Percentiles rank a stretch among this genome's conserved stretches.
Evolutionary conservation across 2,329 filamentous ascomycete genomes (phyloP).

Genomic region (Botrytis hyacinthi): DNA sequence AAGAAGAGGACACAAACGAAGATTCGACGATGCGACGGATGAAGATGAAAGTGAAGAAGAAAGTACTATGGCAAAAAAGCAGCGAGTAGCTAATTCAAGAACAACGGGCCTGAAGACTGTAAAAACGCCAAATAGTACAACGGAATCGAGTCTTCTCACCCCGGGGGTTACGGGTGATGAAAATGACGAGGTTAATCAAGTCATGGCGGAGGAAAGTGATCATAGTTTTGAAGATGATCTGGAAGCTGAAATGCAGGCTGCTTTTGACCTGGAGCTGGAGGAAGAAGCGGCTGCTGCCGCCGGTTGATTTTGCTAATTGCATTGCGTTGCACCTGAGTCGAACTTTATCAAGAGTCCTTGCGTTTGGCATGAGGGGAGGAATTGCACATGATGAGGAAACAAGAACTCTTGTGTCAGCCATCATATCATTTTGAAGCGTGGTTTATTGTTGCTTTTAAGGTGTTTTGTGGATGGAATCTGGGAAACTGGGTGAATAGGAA

Average conservation of each 20-base stretch:
- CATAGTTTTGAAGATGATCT: slow-evolving; percentile 44
- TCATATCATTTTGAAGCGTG: neutral
- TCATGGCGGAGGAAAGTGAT: slow-evolving; percentile 38
- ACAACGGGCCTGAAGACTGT: slow-evolving; percentile 49
- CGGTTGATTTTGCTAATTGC: neutral
- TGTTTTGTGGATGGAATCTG: neutral
- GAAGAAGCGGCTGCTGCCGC: neutral
- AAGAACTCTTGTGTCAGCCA: neutral
- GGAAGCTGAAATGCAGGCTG: slow-evolving; percentile 53
- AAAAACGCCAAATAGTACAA: slow-evolving; percentile 43
- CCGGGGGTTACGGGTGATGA: slow-evolving; percentile 45
- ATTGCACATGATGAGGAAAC: neutral
- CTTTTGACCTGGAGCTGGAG: slow-evolving; percentile 41
- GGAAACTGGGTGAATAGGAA: neutral
- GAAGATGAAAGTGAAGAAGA: slow-evolving; percentile 51
- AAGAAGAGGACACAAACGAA: slow-evolving; percentile 35
- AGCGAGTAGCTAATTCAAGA: slow-evolving; percentile 48
- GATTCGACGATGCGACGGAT: slow-evolving; percentile 39
- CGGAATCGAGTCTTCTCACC: slow-evolving; percentile 43
- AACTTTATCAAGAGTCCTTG: slow-evolving; percentile 40
- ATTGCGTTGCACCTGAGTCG: neutral
- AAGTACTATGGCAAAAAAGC: slow-evolving; percentile 51
- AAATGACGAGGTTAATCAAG: slow-evolving; percentile 32
- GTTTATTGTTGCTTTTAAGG: neutral
- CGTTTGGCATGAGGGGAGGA: neutral